Conservation (phyloP, 495 filamentous ascomycete species). For the Penicillium desertorum region DNA sequence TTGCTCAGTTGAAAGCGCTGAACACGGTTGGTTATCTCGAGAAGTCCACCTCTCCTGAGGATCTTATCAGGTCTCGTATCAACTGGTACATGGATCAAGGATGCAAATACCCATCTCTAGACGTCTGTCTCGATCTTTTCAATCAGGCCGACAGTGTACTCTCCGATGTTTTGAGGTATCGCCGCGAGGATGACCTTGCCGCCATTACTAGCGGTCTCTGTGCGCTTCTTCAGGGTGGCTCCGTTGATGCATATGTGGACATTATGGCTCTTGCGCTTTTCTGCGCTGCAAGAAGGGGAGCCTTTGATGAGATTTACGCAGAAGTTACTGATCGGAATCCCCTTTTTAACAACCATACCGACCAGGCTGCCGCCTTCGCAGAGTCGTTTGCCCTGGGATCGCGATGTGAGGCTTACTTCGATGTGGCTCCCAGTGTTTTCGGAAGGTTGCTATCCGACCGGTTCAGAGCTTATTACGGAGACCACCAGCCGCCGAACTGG, state of each 20-base stretch:
- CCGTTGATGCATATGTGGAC: constrained; percentile 49
- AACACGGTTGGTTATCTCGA: constrained; percentile 53
- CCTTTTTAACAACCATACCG: constrained; percentile 53
- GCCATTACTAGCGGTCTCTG: constrained; percentile 40
- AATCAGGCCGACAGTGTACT: constrained; percentile 45
- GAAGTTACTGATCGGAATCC: constrained; percentile 62
- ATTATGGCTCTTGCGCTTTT: constrained; percentile 56
- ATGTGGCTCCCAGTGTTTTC: constrained; percentile 52
- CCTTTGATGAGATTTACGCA: constrained; percentile 59
- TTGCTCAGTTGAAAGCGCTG: constrained; percentile 49
- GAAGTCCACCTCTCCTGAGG: constrained; percentile 40
- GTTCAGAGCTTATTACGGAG: constrained; percentile 50
- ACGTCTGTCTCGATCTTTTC: constrained; percentile 46
- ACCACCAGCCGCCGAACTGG: constrained; percentile 53
- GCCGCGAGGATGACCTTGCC: constrained; percentile 43
- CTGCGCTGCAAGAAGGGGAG: constrained; percentile 54
- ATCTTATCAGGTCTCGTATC: constrained; percentile 47
- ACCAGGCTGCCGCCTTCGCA: constrained; percentile 61
- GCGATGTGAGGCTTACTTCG: constrained; percentile 61
- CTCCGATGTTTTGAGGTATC: constrained; percentile 38
- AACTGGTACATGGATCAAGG: constrained; percentile 52
- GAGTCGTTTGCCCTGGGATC: constrained; percentile 62
- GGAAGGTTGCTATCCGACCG: constrained; percentile 56
- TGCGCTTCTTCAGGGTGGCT: constrained; percentile 35
- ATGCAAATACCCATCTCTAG: constrained; percentile 41